Conservation (phyloP, 805 yeast genomes). For the Myxozyma melibiosi region DNA sequence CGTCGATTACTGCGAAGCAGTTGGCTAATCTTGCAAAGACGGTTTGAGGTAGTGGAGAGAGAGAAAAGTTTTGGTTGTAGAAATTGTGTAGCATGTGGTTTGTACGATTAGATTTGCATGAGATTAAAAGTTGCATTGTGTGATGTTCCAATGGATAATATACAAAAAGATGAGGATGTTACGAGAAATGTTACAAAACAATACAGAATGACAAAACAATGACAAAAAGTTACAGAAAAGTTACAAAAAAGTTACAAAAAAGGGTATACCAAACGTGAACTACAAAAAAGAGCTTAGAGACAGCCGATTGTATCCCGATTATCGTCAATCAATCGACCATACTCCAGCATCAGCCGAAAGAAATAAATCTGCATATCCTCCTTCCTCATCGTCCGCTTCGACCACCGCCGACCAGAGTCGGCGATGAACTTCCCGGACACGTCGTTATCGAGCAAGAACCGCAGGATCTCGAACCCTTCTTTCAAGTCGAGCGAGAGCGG, state of each 20-base stretch:
- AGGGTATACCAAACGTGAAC: background rate
- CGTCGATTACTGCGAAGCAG: conserved; percentile 73
- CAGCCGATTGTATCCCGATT: conserved; percentile 33
- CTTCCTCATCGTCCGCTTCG: conserved; percentile 27
- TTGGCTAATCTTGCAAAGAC: conserved; percentile 60
- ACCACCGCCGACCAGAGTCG: conserved; percentile 26
- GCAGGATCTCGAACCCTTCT: conserved; percentile 30
- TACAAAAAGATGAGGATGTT: background rate
- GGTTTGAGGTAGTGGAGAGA: background rate
- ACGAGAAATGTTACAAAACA: too few relatives aligned
- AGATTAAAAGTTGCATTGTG: background rate
- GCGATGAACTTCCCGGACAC: conserved; percentile 28
- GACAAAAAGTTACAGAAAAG: background rate
- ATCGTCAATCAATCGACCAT: conserved; percentile 36
- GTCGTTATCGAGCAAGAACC: conserved; percentile 29
- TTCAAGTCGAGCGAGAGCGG: conserved; percentile 32
- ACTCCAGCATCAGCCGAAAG: conserved; percentile 34
- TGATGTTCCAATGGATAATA: background rate
- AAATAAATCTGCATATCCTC: conserved; percentile 35
- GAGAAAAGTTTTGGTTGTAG: background rate
- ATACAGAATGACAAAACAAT: too few relatives aligned
- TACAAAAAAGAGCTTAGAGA: background rate
- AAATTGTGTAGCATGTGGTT: background rate
- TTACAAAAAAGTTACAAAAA: background rate
- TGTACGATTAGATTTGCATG: background rate